A percentile compares a stretch with the other conserved stretches of the same genome.
Evolutionary conservation across 148 eudicot genomes (phyloP).

Genomic region (Cornus kousa): DNA sequence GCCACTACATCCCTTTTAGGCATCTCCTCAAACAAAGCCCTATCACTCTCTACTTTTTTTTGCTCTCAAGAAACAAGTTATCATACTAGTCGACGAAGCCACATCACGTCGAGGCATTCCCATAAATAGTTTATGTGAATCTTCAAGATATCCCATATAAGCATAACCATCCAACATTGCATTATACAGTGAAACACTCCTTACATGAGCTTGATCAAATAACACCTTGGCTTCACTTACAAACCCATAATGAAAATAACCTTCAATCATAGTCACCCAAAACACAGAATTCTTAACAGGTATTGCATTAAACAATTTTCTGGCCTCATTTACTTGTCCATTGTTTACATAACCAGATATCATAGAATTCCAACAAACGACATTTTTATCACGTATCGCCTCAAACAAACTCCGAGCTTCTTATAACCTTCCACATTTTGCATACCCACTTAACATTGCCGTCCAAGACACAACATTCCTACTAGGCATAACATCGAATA

Average conservation of each 20-base stretch:
- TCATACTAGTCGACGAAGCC: conserved; percentile 62
- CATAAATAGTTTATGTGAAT: conserved; percentile 35
- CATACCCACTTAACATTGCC: conserved; percentile 61
- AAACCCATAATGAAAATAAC: conserved; percentile 21
- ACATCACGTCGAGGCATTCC: conserved; percentile 48
- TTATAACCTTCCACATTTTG: conserved; percentile 42
- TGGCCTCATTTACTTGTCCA: conserved; percentile 44
- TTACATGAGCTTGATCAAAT: conserved; percentile 35
- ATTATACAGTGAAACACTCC: conserved; percentile 42
- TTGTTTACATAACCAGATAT: conserved; percentile 48
- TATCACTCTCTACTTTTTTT: conserved; percentile 47
- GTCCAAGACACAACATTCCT: conserved; percentile 66
- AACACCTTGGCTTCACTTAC: conserved; percentile 25
- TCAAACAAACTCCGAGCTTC: conserved; percentile 53
- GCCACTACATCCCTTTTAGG: conserved; percentile 54
- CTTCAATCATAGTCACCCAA: conserved; percentile 31
- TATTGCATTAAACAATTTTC: conserved; percentile 32
- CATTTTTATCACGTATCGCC: conserved; percentile 34
- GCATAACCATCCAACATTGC: conserved; percentile 65
- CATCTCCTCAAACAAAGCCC: conserved; percentile 48
- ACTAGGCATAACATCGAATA: conserved; percentile 53
- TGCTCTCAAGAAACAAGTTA: conserved; percentile 42
- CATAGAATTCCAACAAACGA: conserved; percentile 68
- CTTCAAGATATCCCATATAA: conserved; percentile 39
- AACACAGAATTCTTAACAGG: conserved; percentile 32